These are phyloP conservation scores for Debaryomycetaceae sp. DNA, from an alignment of 1,139 yeast species.

Conservation along the genomic window DNA sequence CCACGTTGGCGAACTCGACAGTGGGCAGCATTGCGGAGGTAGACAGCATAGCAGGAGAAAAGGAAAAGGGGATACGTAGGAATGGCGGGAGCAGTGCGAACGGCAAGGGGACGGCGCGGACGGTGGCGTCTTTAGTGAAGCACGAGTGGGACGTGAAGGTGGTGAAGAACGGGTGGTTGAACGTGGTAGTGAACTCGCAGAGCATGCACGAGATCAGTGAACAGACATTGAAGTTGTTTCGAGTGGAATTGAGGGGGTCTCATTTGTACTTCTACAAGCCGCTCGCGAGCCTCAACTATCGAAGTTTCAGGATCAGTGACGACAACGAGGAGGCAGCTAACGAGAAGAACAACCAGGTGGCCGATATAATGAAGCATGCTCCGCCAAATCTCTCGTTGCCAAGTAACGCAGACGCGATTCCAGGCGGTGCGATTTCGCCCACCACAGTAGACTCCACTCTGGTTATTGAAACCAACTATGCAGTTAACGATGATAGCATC, in stretches of 20 bases:
- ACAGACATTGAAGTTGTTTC: conserved; percentile 42
- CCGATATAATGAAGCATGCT: conserved; percentile 13
- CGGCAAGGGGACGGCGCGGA: conserved; percentile 5
- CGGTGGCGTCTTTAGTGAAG: conserved; percentile 21
- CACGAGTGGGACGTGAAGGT: conserved; percentile 33
- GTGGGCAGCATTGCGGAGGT: conserved; percentile 8
- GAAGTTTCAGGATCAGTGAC: conserved; percentile 30
- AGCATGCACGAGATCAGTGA: conserved; percentile 34
- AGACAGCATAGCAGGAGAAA: background rate
- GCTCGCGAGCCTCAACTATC: conserved; percentile 46
- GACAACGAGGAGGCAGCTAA: conserved; percentile 1
- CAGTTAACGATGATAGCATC: conserved; percentile 15
- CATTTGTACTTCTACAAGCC: conserved; percentile 55
- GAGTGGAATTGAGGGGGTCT: conserved; percentile 68
- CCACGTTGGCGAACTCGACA: conserved; percentile 9
- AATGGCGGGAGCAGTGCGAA: background rate
- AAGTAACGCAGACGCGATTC: background rate
- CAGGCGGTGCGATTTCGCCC: conserved; percentile 4
- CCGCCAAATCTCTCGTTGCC: background rate
- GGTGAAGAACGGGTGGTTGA: conserved; percentile 41
- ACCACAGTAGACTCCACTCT: conserved; percentile 6
- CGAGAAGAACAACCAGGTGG: background rate
- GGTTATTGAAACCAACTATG: background rate
- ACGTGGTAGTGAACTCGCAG: conserved; percentile 36
- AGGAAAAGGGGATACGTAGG: background rate